Conservation (phyloP, 2,329 filamentous ascomycete genomes). For the Lasiodiplodia hormozganensis region DNA sequence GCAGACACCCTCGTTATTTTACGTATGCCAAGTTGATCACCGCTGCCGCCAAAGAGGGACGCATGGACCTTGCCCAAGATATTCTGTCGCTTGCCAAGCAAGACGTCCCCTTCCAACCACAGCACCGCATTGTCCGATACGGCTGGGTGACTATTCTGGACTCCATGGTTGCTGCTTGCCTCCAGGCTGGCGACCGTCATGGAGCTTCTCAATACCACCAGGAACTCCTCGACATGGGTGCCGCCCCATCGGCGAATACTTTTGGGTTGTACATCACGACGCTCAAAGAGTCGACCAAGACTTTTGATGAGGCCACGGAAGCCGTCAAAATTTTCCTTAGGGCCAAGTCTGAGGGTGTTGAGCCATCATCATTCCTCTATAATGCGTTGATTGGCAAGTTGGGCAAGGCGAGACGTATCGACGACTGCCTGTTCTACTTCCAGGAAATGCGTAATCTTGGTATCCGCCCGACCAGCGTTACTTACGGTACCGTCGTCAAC, state of each 20-base stretch:
- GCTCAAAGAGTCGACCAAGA: slow-evolving; percentile 95
- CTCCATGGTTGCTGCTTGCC: slow-evolving; percentile 91
- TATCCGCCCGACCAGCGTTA: slow-evolving; percentile 95
- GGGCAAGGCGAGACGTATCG: slow-evolving; percentile 95
- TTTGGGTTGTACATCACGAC: slow-evolving; percentile 99
- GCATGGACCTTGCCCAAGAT: slow-evolving; percentile 82
- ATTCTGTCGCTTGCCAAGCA: slow-evolving; percentile 87
- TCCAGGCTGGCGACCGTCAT: slow-evolving; percentile 80
- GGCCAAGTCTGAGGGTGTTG: slow-evolving; percentile 90
- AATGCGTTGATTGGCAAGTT: slow-evolving; percentile 98
- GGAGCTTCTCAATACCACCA: slow-evolving; percentile 88
- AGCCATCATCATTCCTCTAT: slow-evolving; percentile 96
- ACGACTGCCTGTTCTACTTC: slow-evolving; percentile 98
- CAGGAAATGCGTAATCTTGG: slow-evolving; percentile 93
- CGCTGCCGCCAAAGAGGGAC: slow-evolving; percentile 83
- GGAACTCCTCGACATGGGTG: slow-evolving; percentile 88
- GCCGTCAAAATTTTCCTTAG: slow-evolving; percentile 97
- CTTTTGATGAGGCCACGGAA: slow-evolving; percentile 95
- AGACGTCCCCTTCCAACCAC: slow-evolving; percentile 83
- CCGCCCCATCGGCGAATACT: slow-evolving; percentile 93
- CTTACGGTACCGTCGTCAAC: slow-evolving; percentile 98
- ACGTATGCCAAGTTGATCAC: slow-evolving; percentile 96
- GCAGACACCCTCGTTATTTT: slow-evolving; percentile 92
- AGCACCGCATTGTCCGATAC: slow-evolving; percentile 88
- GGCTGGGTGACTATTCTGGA: slow-evolving; percentile 97